phyloP scores from a whole-genome alignment of 2,329 filamentous ascomycete species.

The Fusarium ambrosium region DNA sequence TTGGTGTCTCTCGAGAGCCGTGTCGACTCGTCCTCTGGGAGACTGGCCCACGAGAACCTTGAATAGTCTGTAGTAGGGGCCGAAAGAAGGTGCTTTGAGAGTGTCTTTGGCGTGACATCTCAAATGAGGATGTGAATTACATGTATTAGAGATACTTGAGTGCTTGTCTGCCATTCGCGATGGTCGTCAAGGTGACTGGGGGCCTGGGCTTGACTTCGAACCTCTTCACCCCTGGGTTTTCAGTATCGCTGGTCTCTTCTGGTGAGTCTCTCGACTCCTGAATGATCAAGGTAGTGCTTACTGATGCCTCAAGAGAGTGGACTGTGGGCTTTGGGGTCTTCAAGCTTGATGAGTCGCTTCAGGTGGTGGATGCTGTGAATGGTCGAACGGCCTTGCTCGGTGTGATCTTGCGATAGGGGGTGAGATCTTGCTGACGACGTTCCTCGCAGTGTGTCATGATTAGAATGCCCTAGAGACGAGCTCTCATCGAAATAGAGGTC shows the following conservation, averaged over 20 bases:
- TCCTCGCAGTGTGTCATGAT: not conserved
- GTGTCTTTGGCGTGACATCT: not conserved
- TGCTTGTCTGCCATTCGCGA: not conserved
- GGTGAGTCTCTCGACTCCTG: not conserved
- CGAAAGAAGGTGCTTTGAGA: not conserved
- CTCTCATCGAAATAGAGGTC: not conserved
- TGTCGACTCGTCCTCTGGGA: not conserved
- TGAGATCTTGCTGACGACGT: not conserved
- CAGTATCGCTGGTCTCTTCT: not conserved
- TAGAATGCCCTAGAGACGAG: too few relatives aligned
- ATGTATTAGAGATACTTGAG: not conserved
- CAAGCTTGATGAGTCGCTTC: not conserved
- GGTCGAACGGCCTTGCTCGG: not conserved
- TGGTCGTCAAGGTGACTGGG: not conserved
- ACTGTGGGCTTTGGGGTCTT: not conserved
- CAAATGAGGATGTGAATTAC: too few relatives aligned
- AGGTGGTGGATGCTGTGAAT: not conserved
- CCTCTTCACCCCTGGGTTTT: not conserved
- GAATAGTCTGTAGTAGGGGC: not conserved
- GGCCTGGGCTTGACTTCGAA: not conserved
- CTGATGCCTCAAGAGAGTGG: not conserved
- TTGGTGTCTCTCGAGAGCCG: not conserved
- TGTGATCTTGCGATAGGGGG: not conserved
- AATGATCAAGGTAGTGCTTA: not conserved
- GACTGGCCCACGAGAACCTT: not conserved